A percentile compares a stretch with the other conserved stretches of the same genome.
Evolutionary conservation across 2,329 filamentous ascomycete genomes (phyloP).

Genomic region (Erysiphe pisi): DNA sequence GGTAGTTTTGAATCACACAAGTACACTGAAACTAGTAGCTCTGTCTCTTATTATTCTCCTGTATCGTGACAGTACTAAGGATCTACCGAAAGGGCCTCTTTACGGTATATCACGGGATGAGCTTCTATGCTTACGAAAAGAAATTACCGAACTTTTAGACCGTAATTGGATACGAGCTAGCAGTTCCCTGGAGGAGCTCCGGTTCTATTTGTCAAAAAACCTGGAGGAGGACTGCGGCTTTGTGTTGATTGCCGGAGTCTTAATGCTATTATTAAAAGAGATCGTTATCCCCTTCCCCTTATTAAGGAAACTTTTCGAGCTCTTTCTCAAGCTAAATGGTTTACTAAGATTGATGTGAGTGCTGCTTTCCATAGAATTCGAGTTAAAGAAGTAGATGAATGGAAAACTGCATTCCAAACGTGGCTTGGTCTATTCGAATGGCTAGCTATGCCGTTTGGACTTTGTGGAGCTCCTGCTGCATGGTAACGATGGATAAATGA

Average conservation of each 20-base stretch:
- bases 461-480: no score
- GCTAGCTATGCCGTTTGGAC: conserved; percentile 26
- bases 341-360: neutral
- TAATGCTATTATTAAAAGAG: neutral
- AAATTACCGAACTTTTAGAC: neutral
- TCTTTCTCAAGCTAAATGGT: neutral
- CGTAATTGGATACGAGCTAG: conserved; percentile 17
- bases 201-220: conserved; percentile 13
- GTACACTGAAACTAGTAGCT: no score
- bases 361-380: conserved; percentile 19
- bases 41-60: no score
- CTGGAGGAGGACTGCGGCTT: neutral
- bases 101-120: conserved; percentile 17
- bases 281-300: conserved; percentile 13
- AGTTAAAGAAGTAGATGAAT: conserved; percentile 26
- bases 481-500: no score
- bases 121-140: neutral
- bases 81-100: neutral
- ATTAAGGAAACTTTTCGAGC: conserved; percentile 18
- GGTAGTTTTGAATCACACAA: no score
- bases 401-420: conserved; percentile 26
- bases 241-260: no score
- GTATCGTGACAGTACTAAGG: neutral
- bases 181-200: neutral
- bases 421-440: conserved; percentile 23